Evolutionary conservation across 441 rosid species (phyloP).

Genomic region (Macaranga tanarius): DNA sequence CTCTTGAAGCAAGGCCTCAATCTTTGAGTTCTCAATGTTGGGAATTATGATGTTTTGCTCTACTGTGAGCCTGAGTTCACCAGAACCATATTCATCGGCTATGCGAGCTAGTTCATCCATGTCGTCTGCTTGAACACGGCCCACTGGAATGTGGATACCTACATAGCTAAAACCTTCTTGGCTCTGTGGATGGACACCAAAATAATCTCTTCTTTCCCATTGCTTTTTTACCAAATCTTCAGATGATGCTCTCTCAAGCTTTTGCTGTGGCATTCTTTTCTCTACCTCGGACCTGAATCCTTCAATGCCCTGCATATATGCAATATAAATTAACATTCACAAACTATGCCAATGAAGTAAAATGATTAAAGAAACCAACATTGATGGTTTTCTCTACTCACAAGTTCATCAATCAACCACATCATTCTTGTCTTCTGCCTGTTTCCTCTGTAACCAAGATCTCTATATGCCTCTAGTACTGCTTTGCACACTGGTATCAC

Average conservation of each 20-base stretch:
- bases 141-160: constrained; percentile 85
- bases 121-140: constrained; percentile 84
- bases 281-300: constrained; percentile 74
- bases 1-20: constrained; percentile 66
- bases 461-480: constrained; percentile 75
- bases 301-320: constrained; percentile 64
- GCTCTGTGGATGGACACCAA: constrained; percentile 83
- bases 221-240: constrained; percentile 67
- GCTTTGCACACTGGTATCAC: constrained; percentile 73
- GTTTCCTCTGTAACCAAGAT: constrained; percentile 86
- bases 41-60: constrained; percentile 92
- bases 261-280: constrained; percentile 64
- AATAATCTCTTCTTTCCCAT: constrained; percentile 80
- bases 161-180: constrained; percentile 77
- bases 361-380: neutral
- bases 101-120: constrained; percentile 83
- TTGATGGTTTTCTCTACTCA: constrained; percentile 32
- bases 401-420: constrained; percentile 96
- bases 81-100: constrained; percentile 74
- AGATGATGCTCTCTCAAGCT: constrained; percentile 61
- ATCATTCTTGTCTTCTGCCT: constrained; percentile 95
- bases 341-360: neutral
- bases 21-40: constrained; percentile 67
- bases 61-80: constrained; percentile 85
- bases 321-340: neutral